phyloP scores from a whole-genome alignment of 108 stramenopile species.

The Schizochytrium sp. region DNA sequence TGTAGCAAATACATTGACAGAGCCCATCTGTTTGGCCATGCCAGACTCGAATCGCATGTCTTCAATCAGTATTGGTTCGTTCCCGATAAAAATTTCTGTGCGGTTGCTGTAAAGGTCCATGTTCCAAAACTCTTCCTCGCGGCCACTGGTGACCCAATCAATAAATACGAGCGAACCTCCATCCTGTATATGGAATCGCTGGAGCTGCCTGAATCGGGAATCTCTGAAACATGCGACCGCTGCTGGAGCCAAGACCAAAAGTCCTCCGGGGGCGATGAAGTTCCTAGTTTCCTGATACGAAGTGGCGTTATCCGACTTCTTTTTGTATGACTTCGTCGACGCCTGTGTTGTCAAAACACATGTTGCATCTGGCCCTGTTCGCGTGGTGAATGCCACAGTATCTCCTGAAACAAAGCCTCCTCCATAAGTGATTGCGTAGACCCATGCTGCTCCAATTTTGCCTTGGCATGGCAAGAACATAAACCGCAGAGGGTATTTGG shows the following conservation, averaged over 20 bases:
- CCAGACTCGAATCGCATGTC: conserved; percentile 53
- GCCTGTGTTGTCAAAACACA: conserved; percentile 56
- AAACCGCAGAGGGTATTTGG: conserved; percentile 56
- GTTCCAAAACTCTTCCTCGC: conserved; percentile 19
- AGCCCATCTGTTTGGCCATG: not conserved
- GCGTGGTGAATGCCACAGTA: conserved; percentile 1
- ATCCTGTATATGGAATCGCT: conserved; percentile 21
- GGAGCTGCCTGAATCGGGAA: conserved; percentile 17
- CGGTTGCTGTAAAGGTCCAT: conserved; percentile 41
- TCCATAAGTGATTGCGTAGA: conserved; percentile 35
- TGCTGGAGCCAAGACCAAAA: not conserved
- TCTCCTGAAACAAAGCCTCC: conserved; percentile 41
- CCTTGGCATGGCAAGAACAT: conserved; percentile 48
- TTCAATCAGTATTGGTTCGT: not conserved
- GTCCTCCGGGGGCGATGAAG: not conserved
- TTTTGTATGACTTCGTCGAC: conserved; percentile 37
- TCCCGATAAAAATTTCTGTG: conserved; percentile 15
- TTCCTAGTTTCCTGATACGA: not conserved
- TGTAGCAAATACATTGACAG: conserved; percentile 4
- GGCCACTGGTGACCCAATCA: conserved; percentile 52
- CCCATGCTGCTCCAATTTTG: conserved; percentile 25
- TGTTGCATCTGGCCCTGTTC: not conserved
- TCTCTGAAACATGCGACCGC: conserved; percentile 38
- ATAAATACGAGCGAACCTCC: conserved; percentile 21
- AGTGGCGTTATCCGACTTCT: not conserved